Evolutionary conservation across 1,284 basidiomycete genomes (phyloP), one percentile per base, ranked within the genome.

Genomic region (Blastosporella zonata): DNA sequence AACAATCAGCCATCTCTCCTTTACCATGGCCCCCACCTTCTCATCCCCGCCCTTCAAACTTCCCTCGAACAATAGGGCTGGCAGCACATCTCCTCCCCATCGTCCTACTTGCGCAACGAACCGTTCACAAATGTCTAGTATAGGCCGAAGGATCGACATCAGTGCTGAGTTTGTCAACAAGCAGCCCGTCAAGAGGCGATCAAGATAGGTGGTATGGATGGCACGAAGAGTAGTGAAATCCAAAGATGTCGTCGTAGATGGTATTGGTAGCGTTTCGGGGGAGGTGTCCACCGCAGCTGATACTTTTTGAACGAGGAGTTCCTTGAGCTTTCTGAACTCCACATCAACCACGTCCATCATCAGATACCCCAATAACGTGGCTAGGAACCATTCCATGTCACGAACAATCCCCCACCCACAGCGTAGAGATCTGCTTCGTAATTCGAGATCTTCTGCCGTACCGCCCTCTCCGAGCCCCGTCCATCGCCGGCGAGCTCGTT

Each of bases 1-100:
- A 6, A 94, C 82, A 25, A 82, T 69, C 7, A 63, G 60, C 63
- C 78, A 78, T 40, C 91, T 76, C 58, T 91, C 85, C 55, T 75
- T 73, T 0, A 93, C 87, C 75, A 85, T 73, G 33, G 70, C 70
- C 3, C 84, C 88, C 7, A 90, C 79, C 47, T 74, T 73, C 46
- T 78, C 75, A 13, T 68, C 71, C 2, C 71, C 78, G 12, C 77
- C 77, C 25, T 73, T 71, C 40, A 87, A 62, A 59, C 84, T 88
- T 20, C 87, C 89, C 59, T 93, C 91, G 53, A 83, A 84, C 33
- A 94, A 67, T 35, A 94, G 71, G 0, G 86, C 88, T 8, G 93
- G 93, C 1, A 95, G 70, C 2, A 95, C 81, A 61, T 95, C 91
- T 0, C 91, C 93, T n/a, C 90, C 90, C 93, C 93, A 96, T 40